Evolutionary conservation across 2,329 filamentous ascomycete genomes (phyloP).

Genomic region (Colletotrichum liriopes): DNA sequence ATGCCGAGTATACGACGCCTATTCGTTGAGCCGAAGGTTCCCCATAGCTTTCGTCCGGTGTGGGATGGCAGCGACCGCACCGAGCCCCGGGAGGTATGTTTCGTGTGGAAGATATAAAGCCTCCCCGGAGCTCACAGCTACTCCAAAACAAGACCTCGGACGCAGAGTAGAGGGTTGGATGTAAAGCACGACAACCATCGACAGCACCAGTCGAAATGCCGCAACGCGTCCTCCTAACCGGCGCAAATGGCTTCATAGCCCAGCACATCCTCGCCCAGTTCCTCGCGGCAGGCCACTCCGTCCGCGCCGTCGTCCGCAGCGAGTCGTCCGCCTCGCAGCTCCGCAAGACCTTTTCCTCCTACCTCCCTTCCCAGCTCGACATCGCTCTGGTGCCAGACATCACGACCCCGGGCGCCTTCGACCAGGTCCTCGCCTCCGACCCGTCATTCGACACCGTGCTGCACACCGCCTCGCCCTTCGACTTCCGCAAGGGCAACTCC

Average conservation of each 20-base stretch:
- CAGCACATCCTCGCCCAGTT: slow-evolving; percentile 56
- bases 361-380: slow-evolving; percentile 41
- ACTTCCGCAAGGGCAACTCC: slow-evolving; percentile 72
- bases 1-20: neutral
- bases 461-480: slow-evolving; percentile 83
- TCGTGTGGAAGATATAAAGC: neutral
- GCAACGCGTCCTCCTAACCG: slow-evolving; percentile 51
- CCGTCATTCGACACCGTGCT: slow-evolving; percentile 80
- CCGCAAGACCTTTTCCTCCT: slow-evolving; percentile 8
- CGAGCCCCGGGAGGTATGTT: too few species aligned
- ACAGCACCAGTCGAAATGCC: slow-evolving; percentile 13
- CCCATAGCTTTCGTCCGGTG: neutral
- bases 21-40: neutral
- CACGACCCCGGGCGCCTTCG: slow-evolving; percentile 51
- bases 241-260: slow-evolving; percentile 61
- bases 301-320: slow-evolving; percentile 57
- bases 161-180: too few species aligned
- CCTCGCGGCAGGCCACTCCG: slow-evolving; percentile 54
- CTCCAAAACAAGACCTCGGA: too few species aligned
- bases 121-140: neutral
- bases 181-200: too few species aligned
- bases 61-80: neutral
- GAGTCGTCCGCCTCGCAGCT: slow-evolving; percentile 10
- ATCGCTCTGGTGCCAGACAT: slow-evolving; percentile 55
- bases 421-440: slow-evolving; percentile 52